Evolutionary conservation across 148 eudicot genomes (phyloP).

Genomic region (Heliosperma pusillum): DNA sequence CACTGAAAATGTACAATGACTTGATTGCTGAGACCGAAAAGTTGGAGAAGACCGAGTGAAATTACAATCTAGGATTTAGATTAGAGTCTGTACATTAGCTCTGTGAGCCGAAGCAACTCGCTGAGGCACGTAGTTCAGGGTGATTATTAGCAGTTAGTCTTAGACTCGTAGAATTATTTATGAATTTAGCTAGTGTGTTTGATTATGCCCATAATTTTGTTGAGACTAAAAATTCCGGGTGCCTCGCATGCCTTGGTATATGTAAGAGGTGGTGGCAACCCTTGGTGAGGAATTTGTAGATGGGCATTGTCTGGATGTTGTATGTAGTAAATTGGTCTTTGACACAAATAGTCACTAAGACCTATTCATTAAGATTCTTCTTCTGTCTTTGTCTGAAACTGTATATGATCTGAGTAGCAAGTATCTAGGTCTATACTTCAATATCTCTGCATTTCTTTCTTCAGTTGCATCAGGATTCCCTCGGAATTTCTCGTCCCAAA

Average conservation of each 20-base stretch:
- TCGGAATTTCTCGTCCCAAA: too few species aligned
- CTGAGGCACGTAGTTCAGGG: conserved; percentile 51
- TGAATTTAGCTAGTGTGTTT: conserved; percentile 4
- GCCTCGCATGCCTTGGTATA: conserved; percentile 11
- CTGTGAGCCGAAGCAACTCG: conserved; percentile 68
- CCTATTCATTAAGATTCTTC: conserved; percentile 5
- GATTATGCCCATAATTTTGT: conserved; percentile 52
- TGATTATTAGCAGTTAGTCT: conserved; percentile 16
- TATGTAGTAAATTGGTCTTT: conserved; percentile 23
- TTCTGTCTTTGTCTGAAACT: neutral
- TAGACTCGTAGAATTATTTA: conserved; percentile 21
- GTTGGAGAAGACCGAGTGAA: conserved; percentile 29
- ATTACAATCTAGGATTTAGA: conserved; percentile 26
- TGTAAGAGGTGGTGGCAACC: conserved; percentile 8
- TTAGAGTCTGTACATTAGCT: conserved; percentile 48
- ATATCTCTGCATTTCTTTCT: neutral
- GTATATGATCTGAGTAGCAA: neutral
- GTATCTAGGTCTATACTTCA: neutral
- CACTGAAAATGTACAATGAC: conserved; percentile 66
- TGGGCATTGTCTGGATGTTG: conserved; percentile 38
- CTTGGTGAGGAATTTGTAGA: conserved; percentile 17
- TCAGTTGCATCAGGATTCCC: neutral
- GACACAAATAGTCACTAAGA: conserved; percentile 23
- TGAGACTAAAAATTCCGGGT: conserved; percentile 24
- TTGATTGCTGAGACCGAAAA: conserved; percentile 37